phyloP scores from a whole-genome alignment of 2,329 filamentous ascomycete species.

The Rutstroemia sp. region DNA sequence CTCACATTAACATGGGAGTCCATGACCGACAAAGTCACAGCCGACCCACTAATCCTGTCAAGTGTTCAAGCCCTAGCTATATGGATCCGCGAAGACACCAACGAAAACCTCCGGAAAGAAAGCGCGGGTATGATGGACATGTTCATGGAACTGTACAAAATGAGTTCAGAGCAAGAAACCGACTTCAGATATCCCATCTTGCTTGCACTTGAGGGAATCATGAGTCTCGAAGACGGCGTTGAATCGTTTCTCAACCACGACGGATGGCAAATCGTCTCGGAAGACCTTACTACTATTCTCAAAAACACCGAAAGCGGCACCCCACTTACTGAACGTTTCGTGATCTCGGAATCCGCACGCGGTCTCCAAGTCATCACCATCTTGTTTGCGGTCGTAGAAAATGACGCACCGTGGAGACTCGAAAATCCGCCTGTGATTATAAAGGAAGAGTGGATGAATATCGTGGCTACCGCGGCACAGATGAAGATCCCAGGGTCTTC shows the following conservation, averaged over 20 bases:
- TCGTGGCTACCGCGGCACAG: slow-evolving; percentile 43
- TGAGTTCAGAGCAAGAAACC: slow-evolving; percentile 25
- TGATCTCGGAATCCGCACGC: slow-evolving; percentile 35
- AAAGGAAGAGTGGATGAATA: slow-evolving; percentile 49
- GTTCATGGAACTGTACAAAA: slow-evolving; percentile 53
- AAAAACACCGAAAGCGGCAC: slow-evolving; percentile 14
- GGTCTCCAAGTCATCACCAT: slow-evolving; percentile 50
- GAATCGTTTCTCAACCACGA: slow-evolving; percentile 39
- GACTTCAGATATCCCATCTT: slow-evolving; percentile 52
- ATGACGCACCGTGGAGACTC: slow-evolving; percentile 31
- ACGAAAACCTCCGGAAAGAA: slow-evolving; percentile 43
- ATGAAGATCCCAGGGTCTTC: slow-evolving; percentile 16
- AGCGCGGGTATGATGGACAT: slow-evolving; percentile 52
- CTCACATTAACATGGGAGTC: slow-evolving; percentile 53
- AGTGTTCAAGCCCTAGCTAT: slow-evolving; percentile 51
- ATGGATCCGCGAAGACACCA: slow-evolving; percentile 65
- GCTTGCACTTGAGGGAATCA: slow-evolving; percentile 51
- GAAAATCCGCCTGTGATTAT: slow-evolving; percentile 16
- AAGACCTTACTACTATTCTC: slow-evolving; percentile 42
- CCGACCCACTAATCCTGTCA: slow-evolving; percentile 53
- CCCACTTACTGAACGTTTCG: not conserved
- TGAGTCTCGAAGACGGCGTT: slow-evolving; percentile 36
- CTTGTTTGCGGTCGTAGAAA: slow-evolving; percentile 45
- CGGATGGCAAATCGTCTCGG: slow-evolving; percentile 47
- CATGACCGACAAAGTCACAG: slow-evolving; percentile 35